Base-by-base conservation (phyloP, 371 early-diverging fungal species). In the Mucor sp. region DNA sequence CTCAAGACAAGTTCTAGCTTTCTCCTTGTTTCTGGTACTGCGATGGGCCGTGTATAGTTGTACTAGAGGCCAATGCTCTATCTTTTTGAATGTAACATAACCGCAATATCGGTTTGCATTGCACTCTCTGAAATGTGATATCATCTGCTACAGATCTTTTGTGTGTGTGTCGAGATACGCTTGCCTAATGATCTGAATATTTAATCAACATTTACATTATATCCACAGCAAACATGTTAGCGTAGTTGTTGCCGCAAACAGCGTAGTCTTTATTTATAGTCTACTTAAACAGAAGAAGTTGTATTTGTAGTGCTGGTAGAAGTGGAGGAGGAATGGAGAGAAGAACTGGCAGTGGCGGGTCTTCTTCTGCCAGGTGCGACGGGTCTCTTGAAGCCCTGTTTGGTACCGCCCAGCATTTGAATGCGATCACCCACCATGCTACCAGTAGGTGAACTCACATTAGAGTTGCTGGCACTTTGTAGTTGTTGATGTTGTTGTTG, bases 291-390 rank as follows among this genome's bases (percentile, higher is more conserved):
- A 8, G 63, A 63, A 19, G 63, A 55, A 4, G 21, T 53, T 11
- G 62, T 53, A 25, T 43, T 60, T 27, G 58, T 55, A 44, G 44
- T 44, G 44, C 44, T 44, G 44, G 7, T 44, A 19, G 44, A 19
- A 7, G 44, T 19, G 44, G 44, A 44, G 7, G 44, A 44, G 7
- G 44, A 44, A 44, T 44, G 44, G n/a, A 44, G 44, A 25, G 63
- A 37, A 58, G 43, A 32, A 12, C 65, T 25, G 14, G 69, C 35
- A 5, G 69, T 53, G 19, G 58, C 58, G 4, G 83, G 83, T 60
- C 80, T 72, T 78, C 83, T 76, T 80, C 83, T 78, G 30, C 81
- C 81, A 23, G 85, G 85, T 6, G 85, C 82, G 43, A 66, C 70
- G 56, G 85, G 85, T 65, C 85, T 72, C 47, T 76, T 84, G 60